Conservation (phyloP, 2,329 filamentous ascomycete genomes). For the Metarhizium album region DNA sequence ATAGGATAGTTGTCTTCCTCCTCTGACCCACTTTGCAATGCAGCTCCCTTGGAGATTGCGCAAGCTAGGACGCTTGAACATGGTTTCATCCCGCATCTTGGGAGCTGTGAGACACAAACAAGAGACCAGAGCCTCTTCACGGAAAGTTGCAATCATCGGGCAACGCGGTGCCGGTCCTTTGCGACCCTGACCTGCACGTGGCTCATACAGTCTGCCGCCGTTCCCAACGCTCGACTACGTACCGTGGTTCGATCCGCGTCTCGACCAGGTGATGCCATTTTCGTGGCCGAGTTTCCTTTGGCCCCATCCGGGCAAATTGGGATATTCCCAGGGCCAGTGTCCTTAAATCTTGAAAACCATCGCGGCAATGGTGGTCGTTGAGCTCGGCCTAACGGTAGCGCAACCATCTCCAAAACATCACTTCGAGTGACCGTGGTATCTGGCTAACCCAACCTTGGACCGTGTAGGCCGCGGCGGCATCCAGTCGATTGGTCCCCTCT, state of each 20-base stretch:
- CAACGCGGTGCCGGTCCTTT: neutral
- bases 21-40: neutral
- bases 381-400: slow-evolving; percentile 8
- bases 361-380: slow-evolving; percentile 5
- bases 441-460: neutral
- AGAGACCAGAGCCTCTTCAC: neutral
- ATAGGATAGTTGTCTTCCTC: too few relatives aligned
- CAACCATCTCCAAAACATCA: neutral
- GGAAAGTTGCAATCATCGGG: neutral
- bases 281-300: too few relatives aligned
- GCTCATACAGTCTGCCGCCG: neutral
- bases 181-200: neutral
- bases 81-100: neutral
- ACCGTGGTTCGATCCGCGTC: too few relatives aligned
- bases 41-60: neutral
- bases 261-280: too few relatives aligned
- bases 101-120: neutral
- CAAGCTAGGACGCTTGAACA: neutral
- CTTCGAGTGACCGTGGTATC: neutral
- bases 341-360: neutral
- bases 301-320: neutral
- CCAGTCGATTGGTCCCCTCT: slow-evolving; percentile 10
- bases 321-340: neutral
- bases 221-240: too few relatives aligned
- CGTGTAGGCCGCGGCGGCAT: slow-evolving; percentile 7